Conservation (phyloP, 768 basidiomycete species). For the Kwoniella bestiolae region DNA sequence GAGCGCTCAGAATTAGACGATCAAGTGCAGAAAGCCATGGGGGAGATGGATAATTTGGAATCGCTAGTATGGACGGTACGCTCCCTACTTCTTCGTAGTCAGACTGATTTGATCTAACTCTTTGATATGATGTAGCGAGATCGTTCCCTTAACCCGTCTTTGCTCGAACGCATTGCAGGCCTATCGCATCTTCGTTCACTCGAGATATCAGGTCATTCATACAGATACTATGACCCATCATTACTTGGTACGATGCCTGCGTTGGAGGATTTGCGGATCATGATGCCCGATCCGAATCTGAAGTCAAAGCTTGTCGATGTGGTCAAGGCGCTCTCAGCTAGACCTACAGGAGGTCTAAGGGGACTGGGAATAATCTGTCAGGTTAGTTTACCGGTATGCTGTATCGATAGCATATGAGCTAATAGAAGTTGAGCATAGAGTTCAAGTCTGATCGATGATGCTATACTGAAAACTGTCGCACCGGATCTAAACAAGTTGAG, state of each 20-base stretch:
- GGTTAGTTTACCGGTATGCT: too few species aligned
- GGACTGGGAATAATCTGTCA: conserved; percentile 41
- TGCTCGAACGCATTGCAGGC: conserved; percentile 32
- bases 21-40: conserved; percentile 35
- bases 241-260: conserved; percentile 31
- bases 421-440: too few species aligned
- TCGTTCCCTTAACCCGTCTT: conserved; percentile 34
- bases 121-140: conserved; percentile 30
- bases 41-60: conserved; percentile 39
- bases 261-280: conserved; percentile 44
- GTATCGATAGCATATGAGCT: too few species aligned
- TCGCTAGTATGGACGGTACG: conserved; percentile 48
- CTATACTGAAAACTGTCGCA: conserved; percentile 33
- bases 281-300: conserved; percentile 49
- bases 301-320: conserved; percentile 27
- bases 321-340: conserved; percentile 15
- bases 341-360: conserved; percentile 34
- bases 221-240: conserved; percentile 41
- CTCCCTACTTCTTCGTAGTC: not conserved
- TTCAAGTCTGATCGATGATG: conserved; percentile 47
- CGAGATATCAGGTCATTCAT: conserved; percentile 48
- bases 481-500: conserved; percentile 23
- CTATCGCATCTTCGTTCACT: conserved; percentile 35
- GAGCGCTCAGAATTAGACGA: conserved; percentile 46
- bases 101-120: too few species aligned